Evolutionary conservation across 345 rosid species (phyloP).

Genomic region (Noccaea bulbosa): DNA sequence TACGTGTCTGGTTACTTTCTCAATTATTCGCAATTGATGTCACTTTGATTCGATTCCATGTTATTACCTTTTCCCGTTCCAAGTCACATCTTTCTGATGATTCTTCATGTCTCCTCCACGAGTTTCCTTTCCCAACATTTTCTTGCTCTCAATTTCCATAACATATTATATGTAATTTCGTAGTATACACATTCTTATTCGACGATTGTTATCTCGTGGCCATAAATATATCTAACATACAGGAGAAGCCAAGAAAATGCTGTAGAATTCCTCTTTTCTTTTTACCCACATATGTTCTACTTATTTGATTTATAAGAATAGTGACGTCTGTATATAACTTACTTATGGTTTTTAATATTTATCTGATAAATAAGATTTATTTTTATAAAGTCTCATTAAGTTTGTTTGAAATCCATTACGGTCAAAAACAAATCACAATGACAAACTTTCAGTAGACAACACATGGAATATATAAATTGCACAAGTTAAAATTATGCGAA

Average conservation of each 20-base stretch:
- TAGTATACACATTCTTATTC: neutral
- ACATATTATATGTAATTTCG: neutral
- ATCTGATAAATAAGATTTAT: too few species aligned
- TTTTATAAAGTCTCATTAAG: neutral
- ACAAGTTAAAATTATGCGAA: constrained; percentile 8
- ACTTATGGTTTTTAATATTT: too few species aligned
- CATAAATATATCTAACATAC: too few species aligned
- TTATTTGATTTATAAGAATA: too few species aligned
- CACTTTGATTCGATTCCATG: constrained; percentile 31
- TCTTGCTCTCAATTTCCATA: constrained; percentile 1
- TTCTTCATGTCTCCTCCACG: constrained; percentile 29
- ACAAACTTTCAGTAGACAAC: neutral
- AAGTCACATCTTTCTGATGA: constrained; percentile 25
- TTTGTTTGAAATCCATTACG: neutral
- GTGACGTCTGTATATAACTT: too few species aligned
- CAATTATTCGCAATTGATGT: constrained; percentile 21
- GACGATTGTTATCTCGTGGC: neutral
- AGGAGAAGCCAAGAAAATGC: too few species aligned
- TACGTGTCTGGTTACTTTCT: constrained; percentile 35
- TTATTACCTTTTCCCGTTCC: constrained; percentile 29
- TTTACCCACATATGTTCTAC: too few species aligned
- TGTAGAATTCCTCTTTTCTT: too few species aligned
- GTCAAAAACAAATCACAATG: neutral
- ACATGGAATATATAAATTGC: constrained; percentile 4
- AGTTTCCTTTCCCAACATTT: constrained; percentile 25